A percentile compares a stretch with the other conserved stretches of the same genome.
Evolutionary conservation across 345 rosid genomes (phyloP).

Genomic region (Mallotus nudiflorus): DNA sequence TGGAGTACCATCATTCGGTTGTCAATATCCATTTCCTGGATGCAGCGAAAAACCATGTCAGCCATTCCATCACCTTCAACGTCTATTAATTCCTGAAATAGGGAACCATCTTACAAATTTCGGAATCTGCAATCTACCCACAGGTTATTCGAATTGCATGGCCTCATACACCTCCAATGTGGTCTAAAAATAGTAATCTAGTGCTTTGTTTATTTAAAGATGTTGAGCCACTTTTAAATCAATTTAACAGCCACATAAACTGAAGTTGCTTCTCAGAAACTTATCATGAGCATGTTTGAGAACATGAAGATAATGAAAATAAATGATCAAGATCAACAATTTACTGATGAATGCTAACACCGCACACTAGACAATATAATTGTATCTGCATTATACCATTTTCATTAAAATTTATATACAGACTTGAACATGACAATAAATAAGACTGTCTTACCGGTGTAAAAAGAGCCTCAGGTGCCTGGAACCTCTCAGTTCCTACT

Average conservation of each 20-base stretch:
- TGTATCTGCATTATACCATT: background rate
- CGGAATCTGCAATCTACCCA: conserved; percentile 1
- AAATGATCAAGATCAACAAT: background rate
- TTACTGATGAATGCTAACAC: background rate
- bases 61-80: conserved; percentile 99
- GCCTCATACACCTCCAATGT: background rate
- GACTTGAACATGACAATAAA: conserved; percentile 1
- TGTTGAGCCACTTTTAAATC: background rate
- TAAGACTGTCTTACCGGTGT: conserved; percentile 65
- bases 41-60: conserved; percentile 98
- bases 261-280: no score
- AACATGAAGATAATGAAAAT: background rate
- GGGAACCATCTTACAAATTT: conserved; percentile 12
- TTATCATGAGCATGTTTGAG: background rate
- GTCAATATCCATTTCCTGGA: conserved; percentile 99
- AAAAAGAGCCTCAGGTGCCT: conserved; percentile 98
- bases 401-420: background rate
- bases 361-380: background rate
- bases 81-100: conserved; percentile 81
- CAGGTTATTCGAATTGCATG: conserved; percentile 1
- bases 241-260: background rate
- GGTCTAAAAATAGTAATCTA: background rate
- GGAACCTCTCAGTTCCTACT: conserved; percentile 99
- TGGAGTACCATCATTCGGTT: conserved; percentile 84
- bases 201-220: background rate